A percentile compares a stretch with the other conserved stretches of the same genome.
Conservation (phyloP, 257 asterid genomes). For the Solanum ossicruentum region DNA sequence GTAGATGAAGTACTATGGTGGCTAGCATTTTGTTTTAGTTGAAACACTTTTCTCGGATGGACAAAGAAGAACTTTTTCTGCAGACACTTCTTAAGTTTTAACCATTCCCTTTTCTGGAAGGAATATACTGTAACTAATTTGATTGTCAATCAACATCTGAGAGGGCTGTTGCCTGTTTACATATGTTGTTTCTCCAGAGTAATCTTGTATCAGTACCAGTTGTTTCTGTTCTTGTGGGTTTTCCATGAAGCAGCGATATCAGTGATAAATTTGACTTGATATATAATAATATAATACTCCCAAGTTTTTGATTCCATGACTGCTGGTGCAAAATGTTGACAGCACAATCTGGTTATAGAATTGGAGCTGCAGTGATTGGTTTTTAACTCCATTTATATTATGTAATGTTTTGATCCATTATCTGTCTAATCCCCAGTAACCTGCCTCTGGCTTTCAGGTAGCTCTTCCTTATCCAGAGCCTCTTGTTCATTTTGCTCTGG, state of each 20-base stretch:
- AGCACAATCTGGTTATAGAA: neutral
- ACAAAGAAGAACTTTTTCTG: neutral
- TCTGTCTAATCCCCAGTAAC: neutral
- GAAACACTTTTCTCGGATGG: neutral
- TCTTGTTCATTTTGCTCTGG: slow-evolving; percentile 71
- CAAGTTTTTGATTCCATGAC: neutral
- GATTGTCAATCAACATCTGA: neutral
- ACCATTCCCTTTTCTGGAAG: neutral
- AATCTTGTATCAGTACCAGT: neutral
- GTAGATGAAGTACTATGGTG: neutral
- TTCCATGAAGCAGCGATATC: neutral
- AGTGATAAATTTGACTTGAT: neutral
- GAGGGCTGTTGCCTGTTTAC: neutral
- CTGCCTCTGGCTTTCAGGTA: slow-evolving; percentile 23
- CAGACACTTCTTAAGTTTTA: neutral
- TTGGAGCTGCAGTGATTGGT: neutral
- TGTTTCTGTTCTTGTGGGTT: neutral
- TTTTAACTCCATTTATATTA: neutral
- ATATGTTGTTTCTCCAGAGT: neutral
- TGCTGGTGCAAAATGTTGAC: neutral
- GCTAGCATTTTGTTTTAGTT: neutral
- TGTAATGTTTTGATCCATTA: neutral
- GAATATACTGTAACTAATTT: neutral
- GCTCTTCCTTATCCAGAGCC: slow-evolving; percentile 76
- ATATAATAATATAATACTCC: neutral